Base-by-base conservation (phyloP, 2,329 filamentous ascomycete genomes). In the Cordyceps pruinosa region DNA sequence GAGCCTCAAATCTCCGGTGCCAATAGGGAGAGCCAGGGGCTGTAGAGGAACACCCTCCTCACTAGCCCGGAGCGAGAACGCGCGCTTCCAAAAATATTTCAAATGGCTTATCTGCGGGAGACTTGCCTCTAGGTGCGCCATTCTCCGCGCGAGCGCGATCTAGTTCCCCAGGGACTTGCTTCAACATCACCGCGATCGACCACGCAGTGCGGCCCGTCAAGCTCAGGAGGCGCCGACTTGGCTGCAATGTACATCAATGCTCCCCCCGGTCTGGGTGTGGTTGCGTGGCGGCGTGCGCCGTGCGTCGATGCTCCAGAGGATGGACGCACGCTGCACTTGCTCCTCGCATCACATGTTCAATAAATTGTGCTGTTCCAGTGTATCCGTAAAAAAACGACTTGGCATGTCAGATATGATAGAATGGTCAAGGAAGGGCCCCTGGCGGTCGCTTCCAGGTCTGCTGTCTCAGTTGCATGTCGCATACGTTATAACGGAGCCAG, bases 381-480 rank as follows among this genome's bases (percentile, higher is more conserved):
- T 10, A n/a, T n/a, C n/a, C n/a, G n/a, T n/a, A n/a, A n/a, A n/a
- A 46, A 19, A 30, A 26, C 25, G 23, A 46, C 44, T 46, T 10
- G 44, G 28, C 25, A 46, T 46, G 26, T 45, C 23, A 30, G 21
- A 47, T 47, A 10, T 47, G 28, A 47, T 21, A 21, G 45, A 34
- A 47, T 19, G 12, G 35, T 12, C 21, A 32, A 28, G 6, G 23
- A 41, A 30, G 25, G 48, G 23, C 13, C 23, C n/a, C 21, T 3
- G 49, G 7, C 19, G 9, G 21, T 32, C 32, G 42, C 49, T 41
- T 23, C 32, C n/a, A 19, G 25, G 35, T n/a, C 48, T 41, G 41
- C 35, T 52, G 49, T 52, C 49, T 52, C 49, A 52, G 35, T 52
- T 42, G 17, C 35, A 51, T 51, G 37, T 52, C 28, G n/a, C 28